phyloP scores from a whole-genome alignment of 2,329 filamentous ascomycete species.

The Bisporella sp. region DNA sequence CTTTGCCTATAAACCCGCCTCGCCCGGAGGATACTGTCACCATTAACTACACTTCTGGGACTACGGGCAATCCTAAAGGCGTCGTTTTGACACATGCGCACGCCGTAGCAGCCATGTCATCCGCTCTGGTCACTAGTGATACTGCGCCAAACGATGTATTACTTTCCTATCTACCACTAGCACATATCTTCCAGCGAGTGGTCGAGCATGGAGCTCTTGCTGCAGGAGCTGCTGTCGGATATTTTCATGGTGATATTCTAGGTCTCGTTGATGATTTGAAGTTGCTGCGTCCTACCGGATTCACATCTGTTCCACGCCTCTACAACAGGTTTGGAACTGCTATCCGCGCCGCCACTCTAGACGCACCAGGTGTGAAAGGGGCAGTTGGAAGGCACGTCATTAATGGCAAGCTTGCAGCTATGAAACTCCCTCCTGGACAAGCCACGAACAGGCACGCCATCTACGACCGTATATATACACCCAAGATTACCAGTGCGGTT shows the following conservation, averaged over 20 bases:
- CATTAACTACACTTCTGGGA: slow-evolving; percentile 87
- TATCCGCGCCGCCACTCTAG: slow-evolving; percentile 71
- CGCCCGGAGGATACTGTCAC: slow-evolving; percentile 72
- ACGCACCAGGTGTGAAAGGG: slow-evolving; percentile 74
- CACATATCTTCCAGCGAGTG: slow-evolving; percentile 88
- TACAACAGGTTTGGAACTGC: slow-evolving; percentile 86
- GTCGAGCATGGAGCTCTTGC: slow-evolving; percentile 70
- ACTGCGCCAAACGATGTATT: slow-evolving; percentile 51
- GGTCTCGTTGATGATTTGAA: slow-evolving; percentile 90
- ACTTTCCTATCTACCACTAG: slow-evolving; percentile 85
- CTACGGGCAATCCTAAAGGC: slow-evolving; percentile 76
- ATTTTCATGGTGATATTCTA: slow-evolving; percentile 86
- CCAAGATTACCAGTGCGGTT: slow-evolving; percentile 76
- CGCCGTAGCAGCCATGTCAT: slow-evolving; percentile 65
- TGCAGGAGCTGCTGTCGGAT: slow-evolving; percentile 71
- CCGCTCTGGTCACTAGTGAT: slow-evolving; percentile 47
- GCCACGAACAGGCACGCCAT: slow-evolving; percentile 74
- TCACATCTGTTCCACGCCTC: slow-evolving; percentile 84
- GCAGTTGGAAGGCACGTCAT: slow-evolving; percentile 75
- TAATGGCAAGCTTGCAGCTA: slow-evolving; percentile 68
- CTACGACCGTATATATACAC: slow-evolving; percentile 84
- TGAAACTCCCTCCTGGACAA: slow-evolving; percentile 64
- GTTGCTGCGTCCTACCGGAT: slow-evolving; percentile 70
- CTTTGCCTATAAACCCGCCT: slow-evolving; percentile 62
- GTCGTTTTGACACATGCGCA: slow-evolving; percentile 77